Conservation (phyloP, 352 stramenopile species). For the Globisporangium emineosum region DNA sequence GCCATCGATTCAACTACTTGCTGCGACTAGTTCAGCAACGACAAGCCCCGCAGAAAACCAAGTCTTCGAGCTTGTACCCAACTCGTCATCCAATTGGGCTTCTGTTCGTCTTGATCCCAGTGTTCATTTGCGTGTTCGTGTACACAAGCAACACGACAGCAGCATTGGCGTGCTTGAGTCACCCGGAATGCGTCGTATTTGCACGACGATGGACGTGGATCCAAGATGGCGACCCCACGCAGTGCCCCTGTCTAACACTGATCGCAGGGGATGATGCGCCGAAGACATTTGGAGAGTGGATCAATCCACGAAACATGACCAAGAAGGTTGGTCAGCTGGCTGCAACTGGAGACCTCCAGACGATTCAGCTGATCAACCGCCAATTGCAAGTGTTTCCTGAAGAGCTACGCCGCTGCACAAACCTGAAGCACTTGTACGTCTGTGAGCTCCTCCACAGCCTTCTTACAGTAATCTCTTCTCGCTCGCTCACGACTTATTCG, state of each 20-base stretch:
- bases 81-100: slow-evolving; percentile 4
- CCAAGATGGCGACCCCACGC: background rate
- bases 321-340: slow-evolving; percentile 22
- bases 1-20: slow-evolving; percentile 2
- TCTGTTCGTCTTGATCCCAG: background rate
- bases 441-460: background rate
- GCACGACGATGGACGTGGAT: background rate
- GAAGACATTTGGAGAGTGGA: slow-evolving; percentile 22
- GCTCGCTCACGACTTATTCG: background rate
- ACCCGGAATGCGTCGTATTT: background rate
- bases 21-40: background rate
- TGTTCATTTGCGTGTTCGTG: background rate
- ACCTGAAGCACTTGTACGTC: slow-evolving; percentile 31
- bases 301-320: slow-evolving; percentile 13
- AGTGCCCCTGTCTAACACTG: background rate
- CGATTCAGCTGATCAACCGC: slow-evolving; percentile 33
- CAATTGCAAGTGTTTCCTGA: slow-evolving; percentile 22
- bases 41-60: background rate
- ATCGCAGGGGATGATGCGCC: background rate
- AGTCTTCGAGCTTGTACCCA: background rate
- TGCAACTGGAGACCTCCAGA: slow-evolving; percentile 25
- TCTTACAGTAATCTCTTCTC: background rate
- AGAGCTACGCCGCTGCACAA: slow-evolving; percentile 19
- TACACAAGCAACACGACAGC: background rate
- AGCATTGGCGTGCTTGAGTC: background rate